Evolutionary conservation across 2,329 filamentous ascomycete species (phyloP).

Genomic region (Tolypocladium guangdongense): DNA sequence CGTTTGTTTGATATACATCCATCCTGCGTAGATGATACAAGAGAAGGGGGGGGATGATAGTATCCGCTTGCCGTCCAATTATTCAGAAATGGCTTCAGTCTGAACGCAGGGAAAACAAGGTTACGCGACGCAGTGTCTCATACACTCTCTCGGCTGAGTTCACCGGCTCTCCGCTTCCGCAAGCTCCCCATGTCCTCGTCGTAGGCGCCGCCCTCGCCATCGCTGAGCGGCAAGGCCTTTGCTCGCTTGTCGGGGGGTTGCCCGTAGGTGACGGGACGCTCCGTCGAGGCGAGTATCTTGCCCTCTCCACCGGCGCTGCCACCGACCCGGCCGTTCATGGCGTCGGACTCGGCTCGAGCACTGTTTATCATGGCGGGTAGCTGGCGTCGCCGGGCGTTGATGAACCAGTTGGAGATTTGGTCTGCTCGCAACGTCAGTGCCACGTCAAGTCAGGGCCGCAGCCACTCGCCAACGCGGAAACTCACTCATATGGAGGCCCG

Average conservation of each 20-base stretch:
- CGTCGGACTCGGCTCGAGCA: conserved; percentile 39
- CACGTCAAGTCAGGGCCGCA: not conserved
- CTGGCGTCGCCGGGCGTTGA: conserved; percentile 61
- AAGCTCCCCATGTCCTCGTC: conserved; percentile 30
- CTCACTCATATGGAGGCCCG: conserved; percentile 68
- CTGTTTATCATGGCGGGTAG: conserved; percentile 49
- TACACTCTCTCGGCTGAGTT: conserved; percentile 36
- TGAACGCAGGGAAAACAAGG: not conserved
- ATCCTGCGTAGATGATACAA: not conserved
- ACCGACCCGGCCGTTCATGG: conserved; percentile 24
- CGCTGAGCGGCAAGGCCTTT: conserved; percentile 29
- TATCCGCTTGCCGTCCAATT: not conserved
- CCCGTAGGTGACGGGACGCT: conserved; percentile 13
- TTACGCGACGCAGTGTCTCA: conserved; percentile 10
- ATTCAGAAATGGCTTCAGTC: too few relatives aligned
- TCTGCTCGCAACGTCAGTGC: conserved; percentile 27
- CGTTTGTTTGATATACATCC: not conserved
- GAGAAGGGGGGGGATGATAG: not conserved
- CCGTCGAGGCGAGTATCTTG: conserved; percentile 27
- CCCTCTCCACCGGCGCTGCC: conserved; percentile 14
- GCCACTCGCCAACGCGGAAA: conserved; percentile 13
- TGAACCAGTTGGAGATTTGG: conserved; percentile 73
- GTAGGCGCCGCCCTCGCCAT: conserved; percentile 33
- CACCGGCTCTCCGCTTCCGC: conserved; percentile 18
- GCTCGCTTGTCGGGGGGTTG: conserved; percentile 16